These are phyloP conservation scores for Exophiala oligosperma DNA, from an alignment of 2,329 filamentous ascomycete species.

Conservation along the genomic window DNA sequence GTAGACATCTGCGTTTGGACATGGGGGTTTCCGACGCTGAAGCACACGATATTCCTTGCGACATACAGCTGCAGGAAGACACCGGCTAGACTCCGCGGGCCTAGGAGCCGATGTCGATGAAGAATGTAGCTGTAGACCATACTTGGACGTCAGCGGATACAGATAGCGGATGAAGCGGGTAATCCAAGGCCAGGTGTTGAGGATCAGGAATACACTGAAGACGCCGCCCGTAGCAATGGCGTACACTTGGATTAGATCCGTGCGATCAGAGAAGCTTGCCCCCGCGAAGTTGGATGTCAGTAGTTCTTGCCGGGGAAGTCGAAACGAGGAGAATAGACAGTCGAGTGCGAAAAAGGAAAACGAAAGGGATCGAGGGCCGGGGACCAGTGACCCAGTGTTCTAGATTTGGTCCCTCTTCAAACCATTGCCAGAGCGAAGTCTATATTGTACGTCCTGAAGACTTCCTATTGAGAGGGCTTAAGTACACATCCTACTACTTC, in stretches of 20 bases:
- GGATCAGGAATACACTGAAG: conserved; percentile 27
- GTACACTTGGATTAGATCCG: conserved; percentile 29
- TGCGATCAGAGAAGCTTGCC: not conserved
- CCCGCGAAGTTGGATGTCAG: not conserved
- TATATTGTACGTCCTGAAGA: too few relatives aligned
- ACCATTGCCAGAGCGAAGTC: too few relatives aligned
- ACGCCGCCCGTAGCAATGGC: conserved; percentile 27
- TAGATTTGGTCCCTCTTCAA: too few relatives aligned
- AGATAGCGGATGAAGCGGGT: not conserved
- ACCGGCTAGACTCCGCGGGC: conserved; percentile 26
- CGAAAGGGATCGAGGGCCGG: too few relatives aligned
- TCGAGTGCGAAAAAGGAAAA: too few relatives aligned
- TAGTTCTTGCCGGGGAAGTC: too few relatives aligned
- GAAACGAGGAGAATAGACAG: too few relatives aligned
- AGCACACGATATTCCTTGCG: conserved; percentile 13
- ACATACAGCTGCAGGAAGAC: conserved; percentile 3
- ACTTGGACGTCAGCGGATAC: not conserved
- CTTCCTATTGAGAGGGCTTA: too few relatives aligned
- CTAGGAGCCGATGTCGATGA: conserved; percentile 18
- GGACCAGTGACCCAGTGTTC: too few relatives aligned
- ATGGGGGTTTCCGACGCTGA: not conserved
- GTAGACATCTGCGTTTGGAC: too few relatives aligned
- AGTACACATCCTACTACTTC: too few relatives aligned
- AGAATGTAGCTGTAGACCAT: not conserved
- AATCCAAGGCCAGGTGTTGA: conserved; percentile 18